Conservation (phyloP, 345 rosid species). For the Corchorus capsularis region DNA sequence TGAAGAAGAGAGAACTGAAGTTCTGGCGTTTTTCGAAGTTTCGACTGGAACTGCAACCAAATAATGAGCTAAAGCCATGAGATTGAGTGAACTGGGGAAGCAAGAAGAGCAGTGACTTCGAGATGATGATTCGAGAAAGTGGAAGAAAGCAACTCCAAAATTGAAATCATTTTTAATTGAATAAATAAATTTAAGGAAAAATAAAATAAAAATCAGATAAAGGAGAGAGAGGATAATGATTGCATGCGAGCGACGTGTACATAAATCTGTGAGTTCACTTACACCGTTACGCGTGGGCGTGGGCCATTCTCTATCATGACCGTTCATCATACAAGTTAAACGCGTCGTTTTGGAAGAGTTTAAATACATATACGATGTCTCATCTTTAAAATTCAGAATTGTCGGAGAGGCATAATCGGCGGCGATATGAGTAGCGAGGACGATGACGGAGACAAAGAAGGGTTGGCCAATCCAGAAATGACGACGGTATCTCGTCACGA, state of each 20-base stretch:
- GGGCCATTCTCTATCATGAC: constrained; percentile 17
- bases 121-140: constrained; percentile 26
- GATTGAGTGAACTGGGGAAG: constrained; percentile 4
- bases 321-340: not conserved
- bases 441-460: constrained; percentile 22
- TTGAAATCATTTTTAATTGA: not conserved
- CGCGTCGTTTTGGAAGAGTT: not conserved
- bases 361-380: not conserved
- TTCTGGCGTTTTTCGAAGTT: constrained; percentile 29
- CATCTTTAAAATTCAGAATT: too few relatives aligned
- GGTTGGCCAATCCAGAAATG: constrained; percentile 28
- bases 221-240: constrained; percentile 1
- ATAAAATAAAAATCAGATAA: not conserved
- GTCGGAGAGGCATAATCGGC: not conserved
- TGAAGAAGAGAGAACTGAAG: constrained; percentile 24
- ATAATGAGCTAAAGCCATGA: constrained; percentile 70
- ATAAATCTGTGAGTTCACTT: not conserved
- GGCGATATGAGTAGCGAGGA: not conserved
- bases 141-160: not conserved
- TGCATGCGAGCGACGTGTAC: constrained; percentile 19
- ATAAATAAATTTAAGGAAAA: not conserved
- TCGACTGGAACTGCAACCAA: constrained; percentile 50
- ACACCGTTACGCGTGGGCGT: not conserved
- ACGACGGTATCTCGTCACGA: constrained; percentile 54
- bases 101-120: not conserved